Base-by-base conservation (phyloP, 2,329 filamentous ascomycete genomes). In the Colletotrichum truncatum region DNA sequence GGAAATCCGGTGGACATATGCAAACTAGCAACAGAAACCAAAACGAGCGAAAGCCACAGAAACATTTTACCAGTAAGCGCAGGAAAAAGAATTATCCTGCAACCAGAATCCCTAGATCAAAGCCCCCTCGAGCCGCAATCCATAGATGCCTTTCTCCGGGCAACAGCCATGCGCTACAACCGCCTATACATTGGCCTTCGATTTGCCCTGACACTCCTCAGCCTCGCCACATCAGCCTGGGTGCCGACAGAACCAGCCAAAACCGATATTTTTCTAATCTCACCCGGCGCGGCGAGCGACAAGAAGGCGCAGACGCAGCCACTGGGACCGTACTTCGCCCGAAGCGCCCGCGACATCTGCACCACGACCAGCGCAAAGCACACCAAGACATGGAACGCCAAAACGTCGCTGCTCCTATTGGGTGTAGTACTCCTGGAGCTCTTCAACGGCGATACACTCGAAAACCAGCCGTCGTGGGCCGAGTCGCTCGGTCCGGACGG, bases 401-500 rank as follows among this genome's bases (percentile, higher is more conserved):
- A 41, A 32, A 39, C 51, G 3, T 48, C 58, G 32, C 41, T 56
- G 2, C 41, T 62, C 1, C 26, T 62, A 2, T 30, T 56, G 3
- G 58, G 51, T 7, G 9, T 49, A 2, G 9, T 49, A 6, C 41
- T 62, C 2, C 25, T 56, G 9, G 59, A 62, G 23, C 59, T 62
- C 6, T 62, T 49, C 6, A 34, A 56, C 5, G 34, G 51, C 11
- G 30, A 63, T 9, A 41, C 62, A 10, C 59, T 69, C 6, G 66
- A 69, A 39, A 60, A 60, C 36, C 53, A 64, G 18, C 52, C 46
- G 0, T 39, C n/a, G 12, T 63, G 59, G 59, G 14, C 32, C 25
- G 59, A 63, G 10, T 46, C 48, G 9, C 59, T 63, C 6, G 51
- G 18, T 9, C 46, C 43, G 2, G 18, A 43, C 26, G 34, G 52